A percentile compares a stretch with the other conserved stretches of the same genome.
Conservation (phyloP, 352 stramenopile species). For the Phytophthora cactorum region DNA sequence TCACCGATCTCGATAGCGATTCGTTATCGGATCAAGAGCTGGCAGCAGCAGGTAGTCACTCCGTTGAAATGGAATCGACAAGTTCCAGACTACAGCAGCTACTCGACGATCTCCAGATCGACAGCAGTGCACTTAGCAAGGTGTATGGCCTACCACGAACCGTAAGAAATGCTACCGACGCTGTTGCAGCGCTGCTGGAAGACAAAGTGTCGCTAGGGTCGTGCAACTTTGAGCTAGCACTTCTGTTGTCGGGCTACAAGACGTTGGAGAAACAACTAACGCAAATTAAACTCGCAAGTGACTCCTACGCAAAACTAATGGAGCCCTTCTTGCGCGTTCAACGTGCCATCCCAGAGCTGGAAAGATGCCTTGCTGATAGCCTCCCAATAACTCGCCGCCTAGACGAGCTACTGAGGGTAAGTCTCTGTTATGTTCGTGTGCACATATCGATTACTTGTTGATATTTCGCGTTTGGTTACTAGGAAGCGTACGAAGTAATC, state of each 20-base stretch:
- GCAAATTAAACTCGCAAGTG: conserved; percentile 27
- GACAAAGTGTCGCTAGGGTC: conserved; percentile 33
- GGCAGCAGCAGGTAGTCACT: not conserved
- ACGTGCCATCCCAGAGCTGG: conserved; percentile 54
- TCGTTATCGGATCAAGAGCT: not conserved
- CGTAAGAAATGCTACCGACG: conserved; percentile 8
- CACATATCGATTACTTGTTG: not conserved
- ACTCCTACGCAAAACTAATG: conserved; percentile 29
- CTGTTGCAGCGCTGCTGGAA: conserved; percentile 32
- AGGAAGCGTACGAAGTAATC: conserved; percentile 45
- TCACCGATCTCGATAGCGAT: not conserved
- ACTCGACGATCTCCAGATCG: conserved; percentile 19
- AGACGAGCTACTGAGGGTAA: conserved; percentile 33
- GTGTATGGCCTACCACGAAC: conserved; percentile 25
- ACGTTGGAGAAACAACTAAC: conserved; percentile 20
- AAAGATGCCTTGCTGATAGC: conserved; percentile 46
- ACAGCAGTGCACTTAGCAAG: not conserved
- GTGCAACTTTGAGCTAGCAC: conserved; percentile 54
- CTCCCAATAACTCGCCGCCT: conserved; percentile 21
- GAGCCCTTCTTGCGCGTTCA: conserved; percentile 32
- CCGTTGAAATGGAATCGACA: conserved; percentile 18
- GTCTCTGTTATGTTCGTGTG: not conserved
- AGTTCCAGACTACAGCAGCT: conserved; percentile 26
- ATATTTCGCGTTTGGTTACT: not conserved
- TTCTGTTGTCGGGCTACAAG: conserved; percentile 54